These are phyloP conservation scores for Sclerotinia subarctica DNA, from an alignment of 2,329 filamentous ascomycete genomes.

Conservation along the genomic window DNA sequence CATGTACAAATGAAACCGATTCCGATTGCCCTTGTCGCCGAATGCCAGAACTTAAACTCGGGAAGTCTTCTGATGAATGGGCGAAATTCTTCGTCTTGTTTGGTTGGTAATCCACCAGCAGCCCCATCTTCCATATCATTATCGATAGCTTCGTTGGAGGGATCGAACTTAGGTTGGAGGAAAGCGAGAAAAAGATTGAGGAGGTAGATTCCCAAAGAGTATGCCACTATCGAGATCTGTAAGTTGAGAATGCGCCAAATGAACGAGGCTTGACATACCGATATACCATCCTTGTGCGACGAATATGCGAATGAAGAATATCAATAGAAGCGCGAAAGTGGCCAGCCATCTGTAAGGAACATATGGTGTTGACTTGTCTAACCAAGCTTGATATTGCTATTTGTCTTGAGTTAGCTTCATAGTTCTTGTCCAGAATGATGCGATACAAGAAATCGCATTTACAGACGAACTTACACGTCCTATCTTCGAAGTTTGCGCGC, in stretches of 20 bases:
- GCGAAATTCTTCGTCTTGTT: constrained; percentile 95
- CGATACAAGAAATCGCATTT: not conserved
- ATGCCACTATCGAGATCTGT: constrained; percentile 64
- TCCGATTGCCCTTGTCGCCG: constrained; percentile 79
- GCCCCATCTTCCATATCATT: constrained; percentile 95
- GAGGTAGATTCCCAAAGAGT: constrained; percentile 97
- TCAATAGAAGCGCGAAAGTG: constrained; percentile 69
- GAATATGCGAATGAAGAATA: constrained; percentile 89
- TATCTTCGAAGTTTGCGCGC: constrained; percentile 74
- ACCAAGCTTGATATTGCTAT: constrained; percentile 88
- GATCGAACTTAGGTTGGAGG: constrained; percentile 97
- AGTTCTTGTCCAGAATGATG: not conserved
- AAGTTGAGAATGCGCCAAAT: not conserved
- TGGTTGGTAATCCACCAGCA: constrained; percentile 78
- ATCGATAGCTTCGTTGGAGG: constrained; percentile 84
- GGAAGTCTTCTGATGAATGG: constrained; percentile 94
- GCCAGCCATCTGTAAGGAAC: constrained; percentile 86
- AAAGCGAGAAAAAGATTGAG: constrained; percentile 99
- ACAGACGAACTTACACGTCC: constrained; percentile 58
- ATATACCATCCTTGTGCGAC: constrained; percentile 98
- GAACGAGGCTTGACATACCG: constrained; percentile 51
- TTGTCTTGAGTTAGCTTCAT: not conserved
- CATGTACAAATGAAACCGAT: constrained; percentile 87
- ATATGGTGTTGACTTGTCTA: constrained; percentile 91
- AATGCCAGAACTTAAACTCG: constrained; percentile 99